phyloP scores from a whole-genome alignment of 805 yeast species.

The Saturnispora kantuleensis region DNA sequence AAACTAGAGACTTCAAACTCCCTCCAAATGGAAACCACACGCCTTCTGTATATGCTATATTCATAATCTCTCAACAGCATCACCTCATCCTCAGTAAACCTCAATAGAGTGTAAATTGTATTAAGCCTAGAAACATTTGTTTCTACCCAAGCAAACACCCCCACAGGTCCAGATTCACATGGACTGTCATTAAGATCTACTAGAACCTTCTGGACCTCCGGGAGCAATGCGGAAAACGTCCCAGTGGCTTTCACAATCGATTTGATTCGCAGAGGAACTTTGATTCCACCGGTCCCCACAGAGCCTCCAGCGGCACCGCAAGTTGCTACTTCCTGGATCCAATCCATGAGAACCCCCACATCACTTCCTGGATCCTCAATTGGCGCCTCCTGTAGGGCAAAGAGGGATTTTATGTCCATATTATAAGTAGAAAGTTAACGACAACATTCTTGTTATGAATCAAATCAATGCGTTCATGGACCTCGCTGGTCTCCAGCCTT shows the following conservation, averaged over 20 bases:
- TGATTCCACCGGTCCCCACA: neutral
- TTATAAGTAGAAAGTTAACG: too few relatives aligned
- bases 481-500: neutral
- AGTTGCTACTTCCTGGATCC: neutral
- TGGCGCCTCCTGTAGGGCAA: too few relatives aligned
- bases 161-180: neutral
- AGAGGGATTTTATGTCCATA: too few relatives aligned
- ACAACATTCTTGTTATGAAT: conserved; percentile 1
- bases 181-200: neutral
- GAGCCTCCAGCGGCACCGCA: neutral
- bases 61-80: conserved; percentile 8
- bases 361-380: conserved; percentile 2
- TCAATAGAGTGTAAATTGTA: conserved; percentile 6
- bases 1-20: neutral
- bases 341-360: conserved; percentile 2
- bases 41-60: conserved; percentile 10
- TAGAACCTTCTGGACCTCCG: conserved; percentile 9
- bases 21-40: neutral
- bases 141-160: conserved; percentile 7
- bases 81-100: conserved; percentile 7
- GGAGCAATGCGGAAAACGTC: conserved; percentile 8
- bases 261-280: conserved; percentile 8
- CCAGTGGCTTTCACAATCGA: conserved; percentile 14
- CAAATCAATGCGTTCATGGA: conserved; percentile 1
- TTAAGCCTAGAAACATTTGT: conserved; percentile 4